phyloP scores from a whole-genome alignment of 257 asterid genomes.

The Gentiana dahurica region DNA sequence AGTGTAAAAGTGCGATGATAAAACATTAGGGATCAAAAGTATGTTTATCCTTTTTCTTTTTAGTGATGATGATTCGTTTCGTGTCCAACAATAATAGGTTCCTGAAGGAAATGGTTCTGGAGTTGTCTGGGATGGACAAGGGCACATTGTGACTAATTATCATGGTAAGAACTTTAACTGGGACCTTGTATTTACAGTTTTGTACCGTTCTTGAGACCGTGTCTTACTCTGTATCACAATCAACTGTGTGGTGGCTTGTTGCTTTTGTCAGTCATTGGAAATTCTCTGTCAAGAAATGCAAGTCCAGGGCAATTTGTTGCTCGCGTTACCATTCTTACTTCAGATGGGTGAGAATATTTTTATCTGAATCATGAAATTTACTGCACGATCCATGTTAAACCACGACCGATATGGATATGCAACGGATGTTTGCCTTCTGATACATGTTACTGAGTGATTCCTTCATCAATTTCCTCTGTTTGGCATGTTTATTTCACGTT shows the following conservation, averaged over 20 bases:
- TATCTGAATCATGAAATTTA: neutral
- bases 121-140: conserved; percentile 88
- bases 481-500: conserved; percentile 3
- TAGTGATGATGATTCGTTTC: conserved; percentile 1
- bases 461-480: conserved; percentile 1
- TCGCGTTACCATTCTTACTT: conserved; percentile 75
- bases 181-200: no score
- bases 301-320: conserved; percentile 84
- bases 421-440: neutral
- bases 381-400: no score
- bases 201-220: no score
- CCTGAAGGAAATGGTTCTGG: conserved; percentile 99
- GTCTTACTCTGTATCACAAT: no score
- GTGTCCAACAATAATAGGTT: conserved; percentile 29
- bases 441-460: neutral
- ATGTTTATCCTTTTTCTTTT: no score
- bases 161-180: conserved; percentile 52
- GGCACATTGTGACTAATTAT: conserved; percentile 91
- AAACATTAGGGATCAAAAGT: no score
- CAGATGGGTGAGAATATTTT: conserved; percentile 67
- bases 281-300: conserved; percentile 85
- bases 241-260: no score
- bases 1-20: no score
- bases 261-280: conserved; percentile 62
- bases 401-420: no score